These are phyloP conservation scores for Aspergillus ruber DNA, from an alignment of 2,329 filamentous ascomycete species.

Conservation along the genomic window DNA sequence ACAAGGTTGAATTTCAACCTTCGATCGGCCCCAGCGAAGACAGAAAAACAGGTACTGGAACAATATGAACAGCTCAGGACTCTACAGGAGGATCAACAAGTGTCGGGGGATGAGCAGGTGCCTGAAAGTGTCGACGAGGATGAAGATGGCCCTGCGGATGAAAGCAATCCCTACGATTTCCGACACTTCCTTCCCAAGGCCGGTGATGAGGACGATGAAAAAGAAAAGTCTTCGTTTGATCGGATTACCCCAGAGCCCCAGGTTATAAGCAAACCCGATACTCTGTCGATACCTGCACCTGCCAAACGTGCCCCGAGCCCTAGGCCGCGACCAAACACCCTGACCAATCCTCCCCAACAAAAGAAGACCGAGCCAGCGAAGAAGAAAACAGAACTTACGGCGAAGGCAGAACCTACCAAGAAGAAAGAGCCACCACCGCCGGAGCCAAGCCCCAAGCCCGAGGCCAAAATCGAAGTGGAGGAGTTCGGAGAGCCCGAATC, in stretches of 20 bases:
- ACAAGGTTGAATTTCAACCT: slow-evolving; percentile 87
- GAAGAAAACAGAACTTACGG: slow-evolving; percentile 5
- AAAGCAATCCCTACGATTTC: slow-evolving; percentile 44
- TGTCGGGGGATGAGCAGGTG: slow-evolving; percentile 26
- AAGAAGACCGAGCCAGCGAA: slow-evolving; percentile 18
- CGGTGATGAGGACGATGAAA: slow-evolving; percentile 24
- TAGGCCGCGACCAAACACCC: slow-evolving; percentile 25
- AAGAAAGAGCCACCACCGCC: slow-evolving; percentile 8
- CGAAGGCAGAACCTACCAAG: slow-evolving; percentile 17
- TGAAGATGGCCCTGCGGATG: slow-evolving; percentile 39
- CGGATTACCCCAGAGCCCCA: slow-evolving; percentile 33
- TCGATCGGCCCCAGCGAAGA: slow-evolving; percentile 59
- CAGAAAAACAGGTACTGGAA: slow-evolving; percentile 58
- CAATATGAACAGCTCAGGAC: slow-evolving; percentile 60
- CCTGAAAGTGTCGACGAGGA: slow-evolving; percentile 29
- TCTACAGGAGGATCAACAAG: slow-evolving; percentile 30
- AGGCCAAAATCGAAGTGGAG: slow-evolving; percentile 16
- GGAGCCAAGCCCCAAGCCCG: slow-evolving; percentile 19
- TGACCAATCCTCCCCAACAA: slow-evolving; percentile 29
- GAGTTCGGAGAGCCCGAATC: slow-evolving; percentile 18
- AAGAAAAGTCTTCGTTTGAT: slow-evolving; percentile 23
- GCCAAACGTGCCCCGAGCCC: slow-evolving; percentile 21
- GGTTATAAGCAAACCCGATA: slow-evolving; percentile 25
- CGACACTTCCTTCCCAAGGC: slow-evolving; percentile 43
- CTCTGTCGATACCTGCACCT: slow-evolving; percentile 26